A percentile compares a stretch with the other conserved stretches of the same genome.
Evolutionary conservation across 352 stramenopile species (phyloP).

Genomic region (Pythium grandisporangium): DNA sequence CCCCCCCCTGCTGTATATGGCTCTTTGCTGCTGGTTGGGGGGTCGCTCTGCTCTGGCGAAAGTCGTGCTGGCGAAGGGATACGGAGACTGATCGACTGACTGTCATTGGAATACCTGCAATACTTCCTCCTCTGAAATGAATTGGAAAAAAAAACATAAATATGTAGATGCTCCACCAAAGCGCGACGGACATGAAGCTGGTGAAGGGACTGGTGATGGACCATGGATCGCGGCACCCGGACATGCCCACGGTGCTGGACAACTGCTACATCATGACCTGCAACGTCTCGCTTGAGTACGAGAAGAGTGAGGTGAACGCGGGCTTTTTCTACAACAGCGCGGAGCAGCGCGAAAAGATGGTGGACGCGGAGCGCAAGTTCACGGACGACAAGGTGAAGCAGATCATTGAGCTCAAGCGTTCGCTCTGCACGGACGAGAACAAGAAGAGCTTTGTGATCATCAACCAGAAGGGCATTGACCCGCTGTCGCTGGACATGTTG

Average conservation of each 20-base stretch:
- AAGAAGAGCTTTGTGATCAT: conserved; percentile 98
- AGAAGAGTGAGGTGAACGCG: conserved; percentile 98
- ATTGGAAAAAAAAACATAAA: too few relatives aligned
- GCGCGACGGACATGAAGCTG: conserved; percentile 88
- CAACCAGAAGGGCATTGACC: conserved; percentile 99
- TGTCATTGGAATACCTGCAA: too few relatives aligned
- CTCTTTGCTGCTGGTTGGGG: too few relatives aligned
- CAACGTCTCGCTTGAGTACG: conserved; percentile 99
- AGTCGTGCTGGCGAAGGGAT: too few relatives aligned
- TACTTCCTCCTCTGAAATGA: too few relatives aligned
- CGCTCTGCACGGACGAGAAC: conserved; percentile 93
- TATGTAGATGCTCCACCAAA: conserved; percentile 97
- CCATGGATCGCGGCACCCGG: conserved; percentile 97
- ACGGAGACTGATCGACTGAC: too few relatives aligned
- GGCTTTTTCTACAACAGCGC: conserved; percentile 98
- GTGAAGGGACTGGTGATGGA: conserved; percentile 97
- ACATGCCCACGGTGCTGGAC: conserved; percentile 96
- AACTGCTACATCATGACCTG: conserved; percentile 99
- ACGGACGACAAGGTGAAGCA: conserved; percentile 95
- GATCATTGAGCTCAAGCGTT: conserved; percentile 99
- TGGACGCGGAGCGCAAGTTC: conserved; percentile 92
- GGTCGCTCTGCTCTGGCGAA: too few relatives aligned
- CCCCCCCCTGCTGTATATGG: too few relatives aligned
- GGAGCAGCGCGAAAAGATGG: conserved; percentile 98
- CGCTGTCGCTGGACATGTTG: conserved; percentile 98